Evolutionary conservation across 441 rosid species (phyloP), one percentile per base, ranked within the genome.

Genomic region (Pelargonium australe): DNA sequence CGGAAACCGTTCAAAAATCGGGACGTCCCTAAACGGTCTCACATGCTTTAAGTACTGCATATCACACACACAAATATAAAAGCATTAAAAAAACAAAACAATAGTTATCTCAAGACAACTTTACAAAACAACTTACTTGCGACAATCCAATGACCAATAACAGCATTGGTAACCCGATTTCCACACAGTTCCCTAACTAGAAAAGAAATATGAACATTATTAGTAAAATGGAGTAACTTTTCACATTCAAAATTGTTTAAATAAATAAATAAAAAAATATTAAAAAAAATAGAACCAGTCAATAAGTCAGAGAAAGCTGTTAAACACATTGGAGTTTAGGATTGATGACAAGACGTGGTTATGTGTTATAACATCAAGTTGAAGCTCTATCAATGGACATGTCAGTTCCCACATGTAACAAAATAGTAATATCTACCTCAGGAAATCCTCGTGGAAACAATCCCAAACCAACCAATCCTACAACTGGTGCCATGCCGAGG

Each of bases 41-140:
- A 91, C 83, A 64, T 94, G 96, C 86, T 91, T 94, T 45, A 94
- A 85, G 82, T 94, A 91, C 98, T 94, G 92, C 81, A 80, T 66
- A 69, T 51, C 47, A 73, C 75, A 77, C 23, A 20, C 23, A 20
- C 23, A 20, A 20, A 20, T 20, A 20, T 20, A 20, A 0, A n/a
- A n/a, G n/a, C n/a, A n/a, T n/a, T n/a, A n/a, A n/a, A n/a, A 70
- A 67, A 62, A 68, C 49, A 58, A 74, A 63, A 63, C n/a, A 61
- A 70, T 34, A 28, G 63, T 13, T 12, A 72, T 0, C 41, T 40
- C n/a, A n/a, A n/a, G n/a, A n/a, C n/a, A n/a, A n/a, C n/a, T n/a
- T n/a, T n/a, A n/a, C n/a, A n/a, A n/a, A n/a, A n/a, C n/a, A n/a
- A n/a, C 63, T 70, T 80, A 88, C 93, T 72, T 85, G 93, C 0